Percentiles rank a stretch among this genome's conserved stretches.
Evolutionary conservation across 2,329 filamentous ascomycete species (phyloP).

Genomic region (Colletotrichum sp.): DNA sequence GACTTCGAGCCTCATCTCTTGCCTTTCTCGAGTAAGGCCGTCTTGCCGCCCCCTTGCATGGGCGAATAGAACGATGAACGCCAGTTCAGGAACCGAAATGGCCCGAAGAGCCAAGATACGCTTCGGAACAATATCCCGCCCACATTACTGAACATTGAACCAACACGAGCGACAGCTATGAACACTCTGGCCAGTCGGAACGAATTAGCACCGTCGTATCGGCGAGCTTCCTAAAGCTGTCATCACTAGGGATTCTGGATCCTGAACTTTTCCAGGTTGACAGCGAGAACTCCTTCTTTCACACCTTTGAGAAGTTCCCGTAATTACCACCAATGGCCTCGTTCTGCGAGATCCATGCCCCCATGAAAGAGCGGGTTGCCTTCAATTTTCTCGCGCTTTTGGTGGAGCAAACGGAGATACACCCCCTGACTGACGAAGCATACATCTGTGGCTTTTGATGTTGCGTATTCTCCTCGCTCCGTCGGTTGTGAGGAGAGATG

Average conservation of each 20-base stretch:
- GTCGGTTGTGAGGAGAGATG: not conserved
- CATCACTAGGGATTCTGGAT: not conserved
- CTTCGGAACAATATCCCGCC: not conserved
- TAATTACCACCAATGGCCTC: not conserved
- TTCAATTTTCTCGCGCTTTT: not conserved
- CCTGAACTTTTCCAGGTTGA: not conserved
- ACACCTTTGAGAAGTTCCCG: not conserved
- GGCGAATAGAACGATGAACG: not conserved
- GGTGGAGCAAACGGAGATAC: not conserved
- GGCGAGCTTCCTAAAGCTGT: not conserved
- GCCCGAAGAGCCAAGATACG: not conserved
- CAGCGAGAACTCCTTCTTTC: not conserved
- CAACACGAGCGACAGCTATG: not conserved
- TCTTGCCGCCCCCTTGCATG: not conserved
- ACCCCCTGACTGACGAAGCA: not conserved
- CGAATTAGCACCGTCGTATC: not conserved
- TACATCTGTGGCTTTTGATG: not conserved
- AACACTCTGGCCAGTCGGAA: not conserved
- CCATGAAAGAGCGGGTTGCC: not conserved
- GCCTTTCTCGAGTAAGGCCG: not conserved
- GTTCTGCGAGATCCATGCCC: not conserved
- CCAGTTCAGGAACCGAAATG: not conserved
- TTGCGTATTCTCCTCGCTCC: not conserved
- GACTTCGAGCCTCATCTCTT: not conserved
- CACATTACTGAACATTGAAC: not conserved